A percentile compares a stretch with the other conserved stretches of the same genome.
Evolutionary conservation across 331 rosid genomes (phyloP).

Genomic region (Malus hybrid): DNA sequence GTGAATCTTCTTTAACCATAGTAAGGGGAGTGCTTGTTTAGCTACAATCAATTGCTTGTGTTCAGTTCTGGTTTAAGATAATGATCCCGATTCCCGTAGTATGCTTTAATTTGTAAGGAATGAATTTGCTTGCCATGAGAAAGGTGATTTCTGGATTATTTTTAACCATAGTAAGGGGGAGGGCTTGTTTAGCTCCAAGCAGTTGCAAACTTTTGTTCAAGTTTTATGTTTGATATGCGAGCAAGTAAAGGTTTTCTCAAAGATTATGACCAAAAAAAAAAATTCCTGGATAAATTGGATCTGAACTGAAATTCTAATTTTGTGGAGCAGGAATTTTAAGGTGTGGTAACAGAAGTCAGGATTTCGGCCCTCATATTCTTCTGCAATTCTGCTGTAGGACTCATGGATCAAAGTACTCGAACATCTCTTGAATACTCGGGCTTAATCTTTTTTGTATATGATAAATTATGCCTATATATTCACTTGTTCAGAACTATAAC

Average conservation of each 20-base stretch:
- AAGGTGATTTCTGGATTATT: background rate
- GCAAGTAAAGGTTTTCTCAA: slow-evolving; percentile 8
- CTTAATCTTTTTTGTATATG: background rate
- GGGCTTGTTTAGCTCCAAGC: background rate
- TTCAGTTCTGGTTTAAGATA: background rate
- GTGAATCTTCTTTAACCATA: too few species aligned
- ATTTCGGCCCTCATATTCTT: slow-evolving; percentile 13
- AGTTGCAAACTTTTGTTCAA: background rate
- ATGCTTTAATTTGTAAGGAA: background rate
- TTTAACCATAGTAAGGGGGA: background rate
- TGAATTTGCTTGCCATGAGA: background rate
- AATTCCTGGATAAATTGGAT: background rate
- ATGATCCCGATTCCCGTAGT: background rate
- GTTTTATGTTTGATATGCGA: slow-evolving; percentile 5
- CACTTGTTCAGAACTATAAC: background rate
- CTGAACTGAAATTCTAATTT: slow-evolving; percentile 14
- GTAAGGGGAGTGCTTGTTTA: too few species aligned
- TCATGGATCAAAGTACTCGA: slow-evolving; percentile 70
- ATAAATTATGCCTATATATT: background rate
- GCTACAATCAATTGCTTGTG: background rate
- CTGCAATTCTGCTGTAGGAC: slow-evolving; percentile 8
- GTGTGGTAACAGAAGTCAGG: slow-evolving; percentile 12
- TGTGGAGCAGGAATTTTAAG: slow-evolving; percentile 36
- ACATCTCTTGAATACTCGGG: background rate
- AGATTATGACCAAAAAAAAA: background rate